These are phyloP conservation scores for Lunularia cruciata DNA, from an alignment of 225 moss, liverwort and hornwort species.

Conservation along the genomic window DNA sequence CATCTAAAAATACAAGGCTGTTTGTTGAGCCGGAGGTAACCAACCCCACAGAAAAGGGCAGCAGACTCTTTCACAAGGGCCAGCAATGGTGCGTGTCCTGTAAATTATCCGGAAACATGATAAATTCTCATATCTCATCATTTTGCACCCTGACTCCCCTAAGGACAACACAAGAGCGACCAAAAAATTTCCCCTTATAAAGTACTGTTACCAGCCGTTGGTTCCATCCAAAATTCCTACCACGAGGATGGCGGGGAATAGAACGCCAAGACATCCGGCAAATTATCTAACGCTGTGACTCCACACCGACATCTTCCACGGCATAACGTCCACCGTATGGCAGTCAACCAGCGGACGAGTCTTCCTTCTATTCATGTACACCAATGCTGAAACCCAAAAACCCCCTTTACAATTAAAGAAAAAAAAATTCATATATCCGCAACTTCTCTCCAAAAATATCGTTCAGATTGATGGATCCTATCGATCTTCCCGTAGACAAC, in stretches of 20 bases:
- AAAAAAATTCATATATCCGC: conserved; percentile 19
- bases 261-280: conserved; percentile 13
- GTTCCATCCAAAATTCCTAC: conserved; percentile 22
- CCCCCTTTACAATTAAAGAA: conserved; percentile 23
- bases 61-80: conserved; percentile 12
- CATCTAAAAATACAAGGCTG: conserved; percentile 22
- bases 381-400: conserved; percentile 15
- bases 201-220: conserved; percentile 20
- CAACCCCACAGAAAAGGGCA: conserved; percentile 2
- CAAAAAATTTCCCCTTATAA: not conserved
- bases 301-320: conserved; percentile 9
- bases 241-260: conserved; percentile 10
- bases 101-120: conserved; percentile 2
- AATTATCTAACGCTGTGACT: conserved; percentile 22
- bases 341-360: conserved; percentile 2
- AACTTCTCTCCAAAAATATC: conserved; percentile 15
- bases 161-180: conserved; percentile 3
- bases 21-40: conserved; percentile 17
- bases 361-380: conserved; percentile 30
- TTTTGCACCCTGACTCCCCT: not conserved
- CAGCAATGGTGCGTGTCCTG: not conserved
- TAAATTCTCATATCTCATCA: conserved; percentile 3
- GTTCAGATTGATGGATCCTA: conserved; percentile 6
- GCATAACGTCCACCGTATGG: not conserved
- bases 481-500: not conserved